Evolutionary conservation across 2,329 filamentous ascomycete genomes (phyloP), one percentile per base, ranked within the genome.

Genomic region (Madurella fahalii): DNA sequence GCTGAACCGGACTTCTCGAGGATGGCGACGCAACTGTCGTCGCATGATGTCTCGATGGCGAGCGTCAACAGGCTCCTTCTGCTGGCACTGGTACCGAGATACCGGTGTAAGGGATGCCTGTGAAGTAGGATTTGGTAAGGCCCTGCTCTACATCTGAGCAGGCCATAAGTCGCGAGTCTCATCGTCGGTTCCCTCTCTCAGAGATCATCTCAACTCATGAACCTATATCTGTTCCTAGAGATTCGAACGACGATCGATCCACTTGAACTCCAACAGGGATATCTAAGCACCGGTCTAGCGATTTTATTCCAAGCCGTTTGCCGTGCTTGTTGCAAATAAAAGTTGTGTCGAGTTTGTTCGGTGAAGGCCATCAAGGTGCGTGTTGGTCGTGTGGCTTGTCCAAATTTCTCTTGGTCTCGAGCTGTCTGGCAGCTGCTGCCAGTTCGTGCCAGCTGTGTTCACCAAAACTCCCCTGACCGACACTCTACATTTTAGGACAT

Each of bases 11-110:
- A 64, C 63, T 84, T 86, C 51, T 89, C 82, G 40, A 96, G 77
- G 46, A 97, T 72, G 31, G 93, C 87, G 17, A 96, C 91, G 54
- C 88, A 92, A 1, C 92, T 96, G 74, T 97, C 93, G 72, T 97
- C 93, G 77, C 93, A 94, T 2, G 87, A 91, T 9, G 87, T 87
- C 69, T 94, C 89, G 66, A 94, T 91, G 50, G 88, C 65, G 34
- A 66, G 61, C 9, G 60, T 65, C 20, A 64, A 40, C 25, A 62
- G 53, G 4, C 30, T 30, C 11, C 34, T 37, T 11, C 34, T 11
- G 9, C 9, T 37, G 34, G 11, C 13, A 4, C 34, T 37, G 16
- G 9, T 8, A 25, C 47, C 41, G 2, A 30, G 18, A 2, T 9
- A 8, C 18, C 39, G 20, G 37, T 18, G 9, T 32, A 11, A 8